phyloP scores from a whole-genome alignment of 2,329 filamentous ascomycete species.

The Aspergillus sp. region DNA sequence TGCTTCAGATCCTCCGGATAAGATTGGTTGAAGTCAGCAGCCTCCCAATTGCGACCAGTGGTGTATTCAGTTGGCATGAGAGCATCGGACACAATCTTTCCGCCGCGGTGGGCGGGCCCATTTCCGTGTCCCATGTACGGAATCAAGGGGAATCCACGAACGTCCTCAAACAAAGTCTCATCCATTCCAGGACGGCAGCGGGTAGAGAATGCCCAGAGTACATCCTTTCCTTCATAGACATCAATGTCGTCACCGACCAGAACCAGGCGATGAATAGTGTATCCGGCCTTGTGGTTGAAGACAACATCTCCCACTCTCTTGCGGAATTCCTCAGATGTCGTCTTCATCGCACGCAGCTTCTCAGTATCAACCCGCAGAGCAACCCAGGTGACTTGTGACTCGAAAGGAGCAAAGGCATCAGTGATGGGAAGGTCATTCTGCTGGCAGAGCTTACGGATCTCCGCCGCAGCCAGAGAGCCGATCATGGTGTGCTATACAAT shows the following conservation, averaged over 20 bases:
- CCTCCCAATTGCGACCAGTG: constrained; percentile 34
- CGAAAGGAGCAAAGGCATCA: constrained; percentile 49
- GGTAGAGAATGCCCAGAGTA: constrained; percentile 54
- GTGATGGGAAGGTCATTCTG: constrained; percentile 46
- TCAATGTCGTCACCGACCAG: constrained; percentile 56
- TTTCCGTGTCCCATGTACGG: constrained; percentile 52
- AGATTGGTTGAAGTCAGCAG: constrained; percentile 36
- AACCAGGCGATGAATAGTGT: constrained; percentile 48
- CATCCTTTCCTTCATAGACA: constrained; percentile 48
- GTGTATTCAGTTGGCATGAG: constrained; percentile 49
- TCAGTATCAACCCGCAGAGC: constrained; percentile 59
- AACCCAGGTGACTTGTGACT: constrained; percentile 53
- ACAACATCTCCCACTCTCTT: constrained; percentile 48
- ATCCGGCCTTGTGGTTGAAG: constrained; percentile 45
- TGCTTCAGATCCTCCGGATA: constrained; percentile 46
- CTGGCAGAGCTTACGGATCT: constrained; percentile 44
- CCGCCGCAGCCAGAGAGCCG: constrained; percentile 47
- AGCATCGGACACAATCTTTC: constrained; percentile 52
- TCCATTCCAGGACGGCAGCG: constrained; percentile 50
- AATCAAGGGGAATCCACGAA: constrained; percentile 47
- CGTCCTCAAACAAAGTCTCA: constrained; percentile 51
- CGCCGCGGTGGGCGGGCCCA: constrained; percentile 35
- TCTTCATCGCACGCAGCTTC: constrained; percentile 59
- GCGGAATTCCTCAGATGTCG: constrained; percentile 44
- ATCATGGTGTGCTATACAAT: constrained; percentile 40